phyloP scores from a whole-genome alignment of 2,329 filamentous ascomycete species.

The Talaromyces funiculosus region DNA sequence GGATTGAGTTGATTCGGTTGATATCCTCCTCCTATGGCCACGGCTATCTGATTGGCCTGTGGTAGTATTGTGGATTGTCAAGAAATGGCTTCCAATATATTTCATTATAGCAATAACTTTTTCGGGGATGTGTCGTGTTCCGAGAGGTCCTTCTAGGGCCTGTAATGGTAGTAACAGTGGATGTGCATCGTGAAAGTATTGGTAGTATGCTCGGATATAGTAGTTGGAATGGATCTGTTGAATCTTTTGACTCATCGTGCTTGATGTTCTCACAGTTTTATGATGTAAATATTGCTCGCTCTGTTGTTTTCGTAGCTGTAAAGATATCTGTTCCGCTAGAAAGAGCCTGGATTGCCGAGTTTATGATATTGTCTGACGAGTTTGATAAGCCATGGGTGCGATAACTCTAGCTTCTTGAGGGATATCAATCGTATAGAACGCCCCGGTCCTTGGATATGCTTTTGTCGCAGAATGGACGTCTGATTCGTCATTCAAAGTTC shows the following conservation, averaged over 20 bases:
- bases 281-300: background rate
- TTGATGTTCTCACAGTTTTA: no score
- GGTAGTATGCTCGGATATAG: conserved; percentile 44
- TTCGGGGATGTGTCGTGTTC: conserved; percentile 30
- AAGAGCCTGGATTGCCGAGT: background rate
- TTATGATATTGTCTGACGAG: background rate
- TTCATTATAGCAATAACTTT: conserved; percentile 45
- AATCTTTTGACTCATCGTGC: conserved; percentile 11
- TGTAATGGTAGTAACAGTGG: conserved; percentile 46
- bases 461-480: background rate
- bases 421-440: background rate
- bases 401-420: background rate
- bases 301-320: background rate
- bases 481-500: background rate
- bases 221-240: conserved; percentile 22
- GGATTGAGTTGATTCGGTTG: background rate
- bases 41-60: conserved; percentile 1
- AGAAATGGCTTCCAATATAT: conserved; percentile 47
- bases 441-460: background rate
- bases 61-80: conserved; percentile 28
- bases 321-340: background rate
- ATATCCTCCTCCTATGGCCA: background rate
- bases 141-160: conserved; percentile 20
- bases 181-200: conserved; percentile 47
- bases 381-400: background rate